phyloP scores from a whole-genome alignment of 2,329 filamentous ascomycete genomes.

The Plectosphaerella plurivora region DNA sequence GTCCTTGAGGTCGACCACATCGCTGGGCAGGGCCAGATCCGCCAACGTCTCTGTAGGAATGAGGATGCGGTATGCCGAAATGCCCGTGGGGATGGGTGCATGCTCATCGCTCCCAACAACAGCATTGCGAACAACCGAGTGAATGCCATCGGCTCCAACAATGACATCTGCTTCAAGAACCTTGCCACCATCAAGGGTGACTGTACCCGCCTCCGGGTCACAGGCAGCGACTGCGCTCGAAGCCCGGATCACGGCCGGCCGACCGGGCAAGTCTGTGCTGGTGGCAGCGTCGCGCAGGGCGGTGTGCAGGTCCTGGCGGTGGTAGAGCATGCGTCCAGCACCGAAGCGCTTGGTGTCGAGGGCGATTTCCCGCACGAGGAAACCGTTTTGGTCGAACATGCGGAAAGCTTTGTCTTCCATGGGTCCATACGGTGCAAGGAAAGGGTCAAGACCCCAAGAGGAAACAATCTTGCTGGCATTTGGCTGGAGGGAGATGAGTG shows the following conservation, averaged over 20 bases:
- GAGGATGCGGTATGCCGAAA: conserved; percentile 32
- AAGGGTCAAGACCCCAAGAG: conserved; percentile 20
- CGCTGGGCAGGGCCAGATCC: conserved; percentile 8
- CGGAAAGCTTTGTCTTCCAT: conserved; percentile 30
- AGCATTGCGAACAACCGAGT: conserved; percentile 7
- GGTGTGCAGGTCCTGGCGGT: conserved; percentile 33
- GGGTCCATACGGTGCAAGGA: conserved; percentile 21
- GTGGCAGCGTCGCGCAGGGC: conserved; percentile 21
- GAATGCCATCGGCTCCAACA: conserved; percentile 31
- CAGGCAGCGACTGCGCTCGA: conserved; percentile 25
- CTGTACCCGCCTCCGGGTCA: conserved; percentile 30
- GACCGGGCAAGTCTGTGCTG: conserved; percentile 12
- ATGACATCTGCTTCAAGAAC: conserved; percentile 22
- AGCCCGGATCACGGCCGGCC: conserved; percentile 19
- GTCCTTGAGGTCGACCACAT: conserved; percentile 27
- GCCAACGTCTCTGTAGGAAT: conserved; percentile 10
- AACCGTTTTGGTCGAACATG: conserved; percentile 17
- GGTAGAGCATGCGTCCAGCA: conserved; percentile 33
- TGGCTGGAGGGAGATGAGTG: conserved; percentile 34
- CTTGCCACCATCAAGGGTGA: conserved; percentile 27
- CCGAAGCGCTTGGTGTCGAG: conserved; percentile 25
- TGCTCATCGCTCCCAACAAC: conserved; percentile 13
- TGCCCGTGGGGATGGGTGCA: conserved; percentile 23
- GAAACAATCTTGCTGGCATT: conserved; percentile 31
- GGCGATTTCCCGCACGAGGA: conserved; percentile 22